Base-by-base conservation (phyloP, 129 eudicot species). In the Helianthus tuberosus region DNA sequence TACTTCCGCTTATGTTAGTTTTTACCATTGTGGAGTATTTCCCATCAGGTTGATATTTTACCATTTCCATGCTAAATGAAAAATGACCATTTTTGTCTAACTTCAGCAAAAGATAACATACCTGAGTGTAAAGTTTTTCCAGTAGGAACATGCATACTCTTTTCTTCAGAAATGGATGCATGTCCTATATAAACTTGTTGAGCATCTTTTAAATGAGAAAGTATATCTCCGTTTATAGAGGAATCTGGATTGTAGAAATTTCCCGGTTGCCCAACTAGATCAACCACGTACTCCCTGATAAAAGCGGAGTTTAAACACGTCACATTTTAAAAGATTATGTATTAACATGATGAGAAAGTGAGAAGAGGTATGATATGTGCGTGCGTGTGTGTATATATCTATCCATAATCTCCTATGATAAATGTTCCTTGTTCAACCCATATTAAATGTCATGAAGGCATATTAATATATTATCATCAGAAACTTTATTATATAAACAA, bases 251-350 rank as follows among this genome's bases (percentile, higher is more conserved):
- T 84, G 68, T 79, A 86, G 50, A 93, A 16, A 39, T 81, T 80
- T 72, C 98, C 98, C 8, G 96, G 98, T 41, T 89, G 83, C 72
- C 95, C 93, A 67, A 93, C 80, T 50, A 93, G 83, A 80, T 93
- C 98, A 79, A 93, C 90, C 29, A 93, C 91, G 79, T 72, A 93
- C 78, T 93, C 98, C 90, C 98, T 93, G 91, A 53, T 58, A 8
- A 44, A 41, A 39, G 17, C 4, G 1, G 46, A 41, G 11, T 32
- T 64, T 11, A 27, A 48, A 64, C 5, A 23, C 9, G 32, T 71
- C 27, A 71, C 23, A 20, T 49, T 48, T 16, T 10, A 16, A 1
- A 39, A 50, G 55, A 39, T 51, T 25, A 59, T 35, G 20, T 46
- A 76, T 23, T 77, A 14, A 60, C 47, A 68, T 1, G 25, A 38